Evolutionary conservation across 129 eudicot species (phyloP).

Genomic region (Pulicaria dysenterica): DNA sequence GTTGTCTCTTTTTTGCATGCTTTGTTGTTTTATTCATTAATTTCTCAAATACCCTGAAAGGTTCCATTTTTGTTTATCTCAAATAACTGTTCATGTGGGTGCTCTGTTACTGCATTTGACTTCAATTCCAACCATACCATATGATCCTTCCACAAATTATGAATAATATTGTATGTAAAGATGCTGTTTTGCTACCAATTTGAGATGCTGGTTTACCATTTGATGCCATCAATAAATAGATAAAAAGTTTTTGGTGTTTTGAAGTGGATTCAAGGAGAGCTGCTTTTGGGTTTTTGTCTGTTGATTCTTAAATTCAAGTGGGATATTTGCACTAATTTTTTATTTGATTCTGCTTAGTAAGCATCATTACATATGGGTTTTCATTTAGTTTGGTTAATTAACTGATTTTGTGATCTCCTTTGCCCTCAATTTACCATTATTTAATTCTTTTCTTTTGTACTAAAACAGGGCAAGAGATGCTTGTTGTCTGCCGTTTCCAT

Average conservation of each 20-base stretch:
- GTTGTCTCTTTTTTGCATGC: constrained; percentile 40
- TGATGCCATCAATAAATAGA: constrained; percentile 3
- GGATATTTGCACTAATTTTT: constrained; percentile 21
- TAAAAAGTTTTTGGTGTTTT: constrained; percentile 43
- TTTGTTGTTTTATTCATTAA: constrained; percentile 28
- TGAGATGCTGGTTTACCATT: constrained; percentile 39
- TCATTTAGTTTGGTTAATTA: constrained; percentile 28
- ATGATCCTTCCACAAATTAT: background rate
- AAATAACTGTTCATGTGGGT: constrained; percentile 37
- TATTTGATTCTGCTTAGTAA: constrained; percentile 33
- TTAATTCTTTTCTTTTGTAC: constrained; percentile 33
- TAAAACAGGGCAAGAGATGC: constrained; percentile 62
- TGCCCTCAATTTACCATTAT: constrained; percentile 26
- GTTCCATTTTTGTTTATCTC: constrained; percentile 27
- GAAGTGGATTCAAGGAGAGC: constrained; percentile 64
- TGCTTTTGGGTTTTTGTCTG: constrained; percentile 61
- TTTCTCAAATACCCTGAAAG: background rate
- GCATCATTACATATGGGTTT: constrained; percentile 54
- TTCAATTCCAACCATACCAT: background rate
- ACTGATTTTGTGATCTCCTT: constrained; percentile 35
- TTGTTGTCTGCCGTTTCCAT: constrained; percentile 83
- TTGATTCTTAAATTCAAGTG: constrained; percentile 31
- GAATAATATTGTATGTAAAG: constrained; percentile 9
- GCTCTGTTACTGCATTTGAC: constrained; percentile 15
- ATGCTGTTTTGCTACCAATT: constrained; percentile 39